Evolutionary conservation across 345 rosid species (phyloP).

Genomic region (Diplotaxis tenuifolia): DNA sequence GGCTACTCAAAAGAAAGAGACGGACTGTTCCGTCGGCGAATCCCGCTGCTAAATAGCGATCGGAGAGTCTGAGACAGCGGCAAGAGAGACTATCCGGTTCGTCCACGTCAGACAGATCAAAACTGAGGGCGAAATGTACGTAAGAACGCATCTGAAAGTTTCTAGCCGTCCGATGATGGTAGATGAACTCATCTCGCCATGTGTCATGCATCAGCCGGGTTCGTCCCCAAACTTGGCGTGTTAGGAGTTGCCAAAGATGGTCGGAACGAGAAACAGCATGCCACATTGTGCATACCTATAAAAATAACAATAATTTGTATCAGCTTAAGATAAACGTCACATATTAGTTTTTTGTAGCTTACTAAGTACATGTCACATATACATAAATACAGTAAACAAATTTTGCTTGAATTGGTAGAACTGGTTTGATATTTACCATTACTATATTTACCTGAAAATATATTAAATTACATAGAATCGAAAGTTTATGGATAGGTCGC

Average conservation of each 20-base stretch:
- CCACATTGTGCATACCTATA: slow-evolving; percentile 70
- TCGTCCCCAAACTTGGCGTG: slow-evolving; percentile 57
- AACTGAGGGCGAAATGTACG: slow-evolving; percentile 47
- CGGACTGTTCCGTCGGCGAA: slow-evolving; percentile 88
- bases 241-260: slow-evolving; percentile 68
- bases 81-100: slow-evolving; percentile 59
- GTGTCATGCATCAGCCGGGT: slow-evolving; percentile 44
- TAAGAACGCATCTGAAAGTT: slow-evolving; percentile 56
- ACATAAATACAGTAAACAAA: neutral
- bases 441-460: too few relatives aligned
- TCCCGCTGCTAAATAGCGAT: slow-evolving; percentile 71
- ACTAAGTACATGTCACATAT: neutral
- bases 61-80: slow-evolving; percentile 80
- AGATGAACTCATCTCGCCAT: slow-evolving; percentile 73
- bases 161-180: slow-evolving; percentile 58
- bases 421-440: neutral
- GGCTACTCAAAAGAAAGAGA: slow-evolving; percentile 57
- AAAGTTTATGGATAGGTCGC: too few relatives aligned
- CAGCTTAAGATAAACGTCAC: neutral
- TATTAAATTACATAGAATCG: too few relatives aligned
- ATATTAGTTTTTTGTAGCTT: neutral
- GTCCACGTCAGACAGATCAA: slow-evolving; percentile 57
- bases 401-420: neutral
- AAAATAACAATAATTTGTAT: neutral
- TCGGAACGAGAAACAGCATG: slow-evolving; percentile 74